Evolutionary conservation across 2,329 filamentous ascomycete species (phyloP).

Genomic region (Talaromyces islandicus): DNA sequence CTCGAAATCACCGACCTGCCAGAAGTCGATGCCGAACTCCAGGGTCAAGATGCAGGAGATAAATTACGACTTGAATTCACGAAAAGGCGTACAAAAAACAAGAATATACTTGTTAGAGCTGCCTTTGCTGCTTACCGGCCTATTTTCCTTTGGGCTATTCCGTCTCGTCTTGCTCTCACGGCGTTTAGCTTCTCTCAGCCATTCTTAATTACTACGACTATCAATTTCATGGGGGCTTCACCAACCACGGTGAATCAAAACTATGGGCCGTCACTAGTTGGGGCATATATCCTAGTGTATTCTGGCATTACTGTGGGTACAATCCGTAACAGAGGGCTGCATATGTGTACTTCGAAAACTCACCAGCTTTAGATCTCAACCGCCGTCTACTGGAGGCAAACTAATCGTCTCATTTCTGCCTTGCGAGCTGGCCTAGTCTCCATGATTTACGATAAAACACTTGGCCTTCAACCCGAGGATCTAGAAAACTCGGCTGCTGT

Average conservation of each 20-base stretch:
- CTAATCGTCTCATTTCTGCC: constrained; percentile 25
- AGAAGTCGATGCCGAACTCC: constrained; percentile 1
- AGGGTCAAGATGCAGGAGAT: background rate
- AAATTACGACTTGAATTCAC: background rate
- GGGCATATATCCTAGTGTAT: constrained; percentile 39
- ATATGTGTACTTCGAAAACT: background rate
- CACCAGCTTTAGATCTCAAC: constrained; percentile 1
- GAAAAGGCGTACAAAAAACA: background rate
- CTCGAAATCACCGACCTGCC: constrained; percentile 22
- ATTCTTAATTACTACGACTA: constrained; percentile 29
- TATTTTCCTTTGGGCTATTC: background rate
- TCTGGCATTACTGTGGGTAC: constrained; percentile 33
- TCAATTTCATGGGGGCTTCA: background rate
- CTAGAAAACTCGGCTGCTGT: constrained; percentile 28
- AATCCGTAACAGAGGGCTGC: constrained; percentile 16
- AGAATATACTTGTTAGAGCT: background rate
- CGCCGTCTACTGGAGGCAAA: background rate
- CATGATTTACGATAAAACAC: constrained; percentile 45
- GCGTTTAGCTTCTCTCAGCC: constrained; percentile 33
- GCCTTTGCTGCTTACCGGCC: background rate
- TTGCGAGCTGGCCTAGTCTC: constrained; percentile 39
- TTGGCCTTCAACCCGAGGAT: constrained; percentile 22
- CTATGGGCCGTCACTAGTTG: constrained; percentile 38
- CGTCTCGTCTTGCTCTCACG: constrained; percentile 25
- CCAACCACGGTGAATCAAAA: background rate